Conservation (phyloP, 345 rosid species). For the Aquilaria malaccensis region DNA sequence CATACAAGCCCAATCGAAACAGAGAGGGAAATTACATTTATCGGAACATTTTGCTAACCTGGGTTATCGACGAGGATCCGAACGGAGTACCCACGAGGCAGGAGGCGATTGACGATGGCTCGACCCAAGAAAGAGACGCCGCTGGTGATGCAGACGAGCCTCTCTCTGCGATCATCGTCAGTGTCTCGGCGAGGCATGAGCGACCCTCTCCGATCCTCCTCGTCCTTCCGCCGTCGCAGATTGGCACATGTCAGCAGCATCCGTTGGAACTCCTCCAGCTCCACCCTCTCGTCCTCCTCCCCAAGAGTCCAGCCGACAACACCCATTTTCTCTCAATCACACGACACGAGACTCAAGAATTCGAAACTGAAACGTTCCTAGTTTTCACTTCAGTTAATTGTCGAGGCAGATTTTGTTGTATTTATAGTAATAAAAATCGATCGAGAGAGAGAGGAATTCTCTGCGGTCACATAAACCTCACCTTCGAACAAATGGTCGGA, state of each 20-base stretch:
- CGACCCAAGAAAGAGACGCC: constrained; percentile 59
- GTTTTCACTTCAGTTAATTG: too few relatives aligned
- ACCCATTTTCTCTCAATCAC: constrained; percentile 23
- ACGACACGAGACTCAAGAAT: too few relatives aligned
- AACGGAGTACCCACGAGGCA: constrained; percentile 53
- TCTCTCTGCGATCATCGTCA: constrained; percentile 12
- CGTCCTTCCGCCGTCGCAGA: constrained; percentile 29
- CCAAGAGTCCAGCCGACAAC: constrained; percentile 21
- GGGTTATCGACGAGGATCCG: constrained; percentile 44
- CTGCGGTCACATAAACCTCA: too few relatives aligned
- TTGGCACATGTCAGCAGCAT: constrained; percentile 35
- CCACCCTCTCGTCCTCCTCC: constrained; percentile 37
- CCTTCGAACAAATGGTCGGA: too few relatives aligned
- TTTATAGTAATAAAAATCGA: too few relatives aligned
- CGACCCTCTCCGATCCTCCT: constrained; percentile 21
- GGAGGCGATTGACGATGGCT: constrained; percentile 47
- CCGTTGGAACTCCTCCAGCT: constrained; percentile 44
- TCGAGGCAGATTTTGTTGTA: too few relatives aligned
- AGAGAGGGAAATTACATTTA: background rate
- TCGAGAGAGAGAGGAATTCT: too few relatives aligned
- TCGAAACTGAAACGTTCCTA: too few relatives aligned
- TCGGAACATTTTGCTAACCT: constrained; percentile 21
- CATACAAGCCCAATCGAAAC: background rate
- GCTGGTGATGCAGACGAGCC: constrained; percentile 58
- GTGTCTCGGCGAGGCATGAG: background rate